Evolutionary conservation across 2,329 filamentous ascomycete species (phyloP).

Genomic region (Lasiodiplodia theobromae): DNA sequence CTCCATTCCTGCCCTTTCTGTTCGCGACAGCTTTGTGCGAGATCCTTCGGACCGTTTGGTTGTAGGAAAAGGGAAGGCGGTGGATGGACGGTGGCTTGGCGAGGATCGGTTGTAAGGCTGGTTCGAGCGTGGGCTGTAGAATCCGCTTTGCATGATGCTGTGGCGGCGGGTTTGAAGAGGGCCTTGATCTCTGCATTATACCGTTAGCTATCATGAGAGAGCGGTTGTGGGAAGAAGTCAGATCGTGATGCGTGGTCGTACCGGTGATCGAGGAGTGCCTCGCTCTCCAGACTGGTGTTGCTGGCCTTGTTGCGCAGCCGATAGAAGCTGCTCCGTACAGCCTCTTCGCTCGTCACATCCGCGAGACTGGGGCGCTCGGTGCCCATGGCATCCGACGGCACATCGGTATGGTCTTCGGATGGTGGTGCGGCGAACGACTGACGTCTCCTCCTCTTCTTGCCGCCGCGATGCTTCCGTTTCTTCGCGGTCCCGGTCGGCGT

Average conservation of each 20-base stretch:
- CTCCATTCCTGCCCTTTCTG: slow-evolving; percentile 58
- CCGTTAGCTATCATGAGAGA: background rate
- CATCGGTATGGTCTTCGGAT: slow-evolving; percentile 64
- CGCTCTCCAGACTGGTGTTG: slow-evolving; percentile 87
- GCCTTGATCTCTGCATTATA: slow-evolving; percentile 44
- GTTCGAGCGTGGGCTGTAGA: slow-evolving; percentile 40
- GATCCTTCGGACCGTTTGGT: slow-evolving; percentile 8
- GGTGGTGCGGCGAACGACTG: slow-evolving; percentile 75
- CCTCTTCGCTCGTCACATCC: slow-evolving; percentile 44
- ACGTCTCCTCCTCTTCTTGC: slow-evolving; percentile 79
- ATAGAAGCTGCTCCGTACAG: slow-evolving; percentile 60
- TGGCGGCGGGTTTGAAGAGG: slow-evolving; percentile 51
- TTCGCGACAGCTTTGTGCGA: slow-evolving; percentile 11
- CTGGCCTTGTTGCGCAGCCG: slow-evolving; percentile 69
- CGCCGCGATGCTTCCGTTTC: slow-evolving; percentile 78
- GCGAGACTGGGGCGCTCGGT: slow-evolving; percentile 48
- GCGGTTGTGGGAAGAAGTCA: background rate
- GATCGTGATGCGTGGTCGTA: slow-evolving; percentile 42
- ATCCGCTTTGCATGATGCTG: slow-evolving; percentile 49
- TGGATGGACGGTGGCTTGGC: slow-evolving; percentile 32
- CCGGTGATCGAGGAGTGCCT: slow-evolving; percentile 87
- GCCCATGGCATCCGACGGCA: slow-evolving; percentile 59
- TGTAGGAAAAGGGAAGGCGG: slow-evolving; percentile 21
- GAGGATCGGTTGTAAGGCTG: slow-evolving; percentile 34
- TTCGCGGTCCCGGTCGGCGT: slow-evolving; percentile 47